Conservation (phyloP, 495 filamentous ascomycete species). For the Bryoglossum gracile region DNA sequence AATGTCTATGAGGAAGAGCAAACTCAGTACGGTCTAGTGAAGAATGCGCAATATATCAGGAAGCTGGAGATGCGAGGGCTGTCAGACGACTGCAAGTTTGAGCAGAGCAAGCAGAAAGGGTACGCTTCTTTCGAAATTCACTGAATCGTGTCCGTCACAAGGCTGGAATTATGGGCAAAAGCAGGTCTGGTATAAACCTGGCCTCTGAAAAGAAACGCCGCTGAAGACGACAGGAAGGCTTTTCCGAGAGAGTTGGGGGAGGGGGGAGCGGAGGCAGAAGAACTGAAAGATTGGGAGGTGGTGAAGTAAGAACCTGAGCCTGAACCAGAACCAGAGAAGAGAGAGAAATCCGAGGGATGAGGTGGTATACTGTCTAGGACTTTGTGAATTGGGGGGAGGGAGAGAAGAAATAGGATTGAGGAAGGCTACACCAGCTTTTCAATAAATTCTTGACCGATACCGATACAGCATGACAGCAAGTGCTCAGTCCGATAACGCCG, state of each 20-base stretch:
- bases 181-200: slow-evolving; percentile 7
- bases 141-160: slow-evolving; percentile 3
- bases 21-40: neutral
- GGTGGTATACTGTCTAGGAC: too few relatives aligned
- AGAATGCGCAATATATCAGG: slow-evolving; percentile 4
- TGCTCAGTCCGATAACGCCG: slow-evolving; percentile 1
- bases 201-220: slow-evolving; percentile 1
- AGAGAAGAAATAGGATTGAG: neutral
- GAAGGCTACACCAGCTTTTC: neutral
- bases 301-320: too few relatives aligned
- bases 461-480: neutral
- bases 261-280: neutral
- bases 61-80: neutral
- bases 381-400: too few relatives aligned
- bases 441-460: neutral
- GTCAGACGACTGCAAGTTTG: slow-evolving; percentile 6
- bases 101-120: neutral
- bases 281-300: neutral
- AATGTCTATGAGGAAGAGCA: slow-evolving; percentile 10
- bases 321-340: too few relatives aligned
- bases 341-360: too few relatives aligned
- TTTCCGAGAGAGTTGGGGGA: neutral
- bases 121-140: neutral
- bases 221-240: neutral
- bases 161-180: too few relatives aligned